Evolutionary conservation across 2,329 filamentous ascomycete species (phyloP).

Genomic region (Penicillium hesseltinei): DNA sequence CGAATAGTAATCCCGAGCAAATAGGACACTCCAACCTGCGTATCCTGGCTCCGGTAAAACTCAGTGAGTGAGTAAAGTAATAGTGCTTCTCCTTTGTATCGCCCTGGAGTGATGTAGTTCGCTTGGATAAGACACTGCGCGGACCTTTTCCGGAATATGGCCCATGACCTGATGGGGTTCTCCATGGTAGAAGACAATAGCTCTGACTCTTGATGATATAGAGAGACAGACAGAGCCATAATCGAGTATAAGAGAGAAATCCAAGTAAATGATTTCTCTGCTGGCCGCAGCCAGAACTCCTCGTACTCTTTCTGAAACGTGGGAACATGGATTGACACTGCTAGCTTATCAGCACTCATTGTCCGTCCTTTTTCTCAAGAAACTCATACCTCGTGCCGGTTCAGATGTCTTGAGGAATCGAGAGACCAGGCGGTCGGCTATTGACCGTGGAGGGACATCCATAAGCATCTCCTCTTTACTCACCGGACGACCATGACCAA

Average conservation of each 20-base stretch:
- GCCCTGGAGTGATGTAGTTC: conserved; percentile 34
- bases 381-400: conserved; percentile 29
- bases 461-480: conserved; percentile 34
- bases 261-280: conserved; percentile 30
- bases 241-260: conserved; percentile 32
- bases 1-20: conserved; percentile 56
- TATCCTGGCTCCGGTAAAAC: conserved; percentile 33
- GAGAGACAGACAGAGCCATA: conserved; percentile 28
- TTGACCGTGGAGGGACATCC: conserved; percentile 31
- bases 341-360: not conserved
- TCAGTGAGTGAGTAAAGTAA: conserved; percentile 32
- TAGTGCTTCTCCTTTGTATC: conserved; percentile 34
- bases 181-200: conserved; percentile 20
- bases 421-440: conserved; percentile 36
- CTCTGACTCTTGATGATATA: conserved; percentile 27
- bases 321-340: conserved; percentile 32
- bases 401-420: conserved; percentile 35
- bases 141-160: conserved; percentile 51
- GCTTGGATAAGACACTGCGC: conserved; percentile 34
- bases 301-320: conserved; percentile 37
- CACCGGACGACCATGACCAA: conserved; percentile 26
- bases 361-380: not conserved
- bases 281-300: conserved; percentile 32
- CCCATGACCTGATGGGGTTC: conserved; percentile 28
- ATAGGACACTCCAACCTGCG: conserved; percentile 54